These are phyloP conservation scores for Ceratocystis albifundus DNA, from an alignment of 2,329 filamentous ascomycete species.

Conservation along the genomic window DNA sequence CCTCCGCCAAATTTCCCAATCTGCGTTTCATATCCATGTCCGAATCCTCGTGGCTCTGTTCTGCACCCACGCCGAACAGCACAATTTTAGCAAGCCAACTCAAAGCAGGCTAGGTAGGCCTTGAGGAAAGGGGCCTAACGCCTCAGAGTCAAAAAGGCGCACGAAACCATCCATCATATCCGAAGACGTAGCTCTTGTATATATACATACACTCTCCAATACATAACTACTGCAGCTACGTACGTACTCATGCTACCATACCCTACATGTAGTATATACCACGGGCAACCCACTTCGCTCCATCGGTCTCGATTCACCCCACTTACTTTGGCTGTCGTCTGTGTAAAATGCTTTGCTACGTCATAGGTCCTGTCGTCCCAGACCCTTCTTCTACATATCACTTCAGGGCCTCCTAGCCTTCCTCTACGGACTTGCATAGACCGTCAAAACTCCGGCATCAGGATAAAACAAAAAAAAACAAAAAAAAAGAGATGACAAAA, in stretches of 20 bases:
- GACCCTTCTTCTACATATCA: not conserved
- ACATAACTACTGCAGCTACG: not conserved
- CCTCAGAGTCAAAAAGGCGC: not conserved
- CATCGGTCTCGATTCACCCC: not conserved
- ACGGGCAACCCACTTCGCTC: not conserved
- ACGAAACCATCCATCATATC: not conserved
- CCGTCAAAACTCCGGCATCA: not conserved
- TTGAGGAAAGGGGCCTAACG: not conserved
- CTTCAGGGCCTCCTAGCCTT: not conserved
- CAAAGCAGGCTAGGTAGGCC: not conserved
- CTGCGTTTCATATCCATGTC: slow-evolving; percentile 7
- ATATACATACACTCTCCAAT: not conserved
- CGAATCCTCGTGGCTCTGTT: not conserved
- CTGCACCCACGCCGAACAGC: not conserved
- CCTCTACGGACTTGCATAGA: not conserved
- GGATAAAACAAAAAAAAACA: not conserved
- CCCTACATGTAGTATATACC: not conserved
- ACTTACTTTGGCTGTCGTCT: not conserved
- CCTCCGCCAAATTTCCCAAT: not conserved
- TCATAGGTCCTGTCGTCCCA: not conserved
- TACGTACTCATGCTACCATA: not conserved
- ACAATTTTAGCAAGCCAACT: not conserved
- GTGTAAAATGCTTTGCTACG: not conserved
- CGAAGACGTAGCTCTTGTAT: not conserved
- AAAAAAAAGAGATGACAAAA: not conserved